A percentile compares a stretch with the other conserved stretches of the same genome.
Evolutionary conservation across 768 basidiomycete genomes (phyloP).

Genomic region (Strobilomyces confusus): DNA sequence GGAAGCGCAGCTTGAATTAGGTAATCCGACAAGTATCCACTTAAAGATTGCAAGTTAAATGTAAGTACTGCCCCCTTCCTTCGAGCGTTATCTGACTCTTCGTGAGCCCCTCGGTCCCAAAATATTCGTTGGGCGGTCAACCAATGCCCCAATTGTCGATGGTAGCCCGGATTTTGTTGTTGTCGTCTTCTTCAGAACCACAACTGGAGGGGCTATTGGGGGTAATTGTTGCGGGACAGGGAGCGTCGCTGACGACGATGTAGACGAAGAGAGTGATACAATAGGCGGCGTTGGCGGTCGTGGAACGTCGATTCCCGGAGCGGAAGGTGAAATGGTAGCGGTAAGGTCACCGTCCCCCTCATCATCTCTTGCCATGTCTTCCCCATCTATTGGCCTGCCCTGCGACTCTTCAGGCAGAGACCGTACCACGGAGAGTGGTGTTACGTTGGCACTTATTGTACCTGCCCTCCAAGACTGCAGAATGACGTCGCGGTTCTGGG

Average conservation of each 20-base stretch:
- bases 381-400: constrained; percentile 18
- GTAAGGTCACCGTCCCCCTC: constrained; percentile 20
- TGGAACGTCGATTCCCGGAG: constrained; percentile 1
- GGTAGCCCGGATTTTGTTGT: constrained; percentile 21
- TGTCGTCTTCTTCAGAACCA: constrained; percentile 21
- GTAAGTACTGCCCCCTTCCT: constrained; percentile 2
- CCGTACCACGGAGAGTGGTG: constrained; percentile 37
- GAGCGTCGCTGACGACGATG: constrained; percentile 36
- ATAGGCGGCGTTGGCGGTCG: constrained; percentile 21
- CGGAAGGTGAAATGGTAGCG: constrained; percentile 11
- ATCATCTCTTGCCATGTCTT: constrained; percentile 16
- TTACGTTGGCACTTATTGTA: constrained; percentile 30
- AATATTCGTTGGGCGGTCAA: constrained; percentile 34
- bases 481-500: constrained; percentile 57
- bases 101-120: constrained; percentile 32
- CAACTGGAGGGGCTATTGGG: constrained; percentile 2
- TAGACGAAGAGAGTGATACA: constrained; percentile 36
- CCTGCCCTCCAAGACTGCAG: constrained; percentile 48
- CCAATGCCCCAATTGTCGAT: constrained; percentile 25
- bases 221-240: constrained; percentile 14
- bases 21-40: constrained; percentile 18
- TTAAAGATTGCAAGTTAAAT: constrained; percentile 3
- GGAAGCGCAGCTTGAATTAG: constrained; percentile 13
- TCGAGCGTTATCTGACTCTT: constrained; percentile 20
- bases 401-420: constrained; percentile 31